Evolutionary conservation across 2,329 filamentous ascomycete species (phyloP).

Genomic region (Colletotrichum cereale): DNA sequence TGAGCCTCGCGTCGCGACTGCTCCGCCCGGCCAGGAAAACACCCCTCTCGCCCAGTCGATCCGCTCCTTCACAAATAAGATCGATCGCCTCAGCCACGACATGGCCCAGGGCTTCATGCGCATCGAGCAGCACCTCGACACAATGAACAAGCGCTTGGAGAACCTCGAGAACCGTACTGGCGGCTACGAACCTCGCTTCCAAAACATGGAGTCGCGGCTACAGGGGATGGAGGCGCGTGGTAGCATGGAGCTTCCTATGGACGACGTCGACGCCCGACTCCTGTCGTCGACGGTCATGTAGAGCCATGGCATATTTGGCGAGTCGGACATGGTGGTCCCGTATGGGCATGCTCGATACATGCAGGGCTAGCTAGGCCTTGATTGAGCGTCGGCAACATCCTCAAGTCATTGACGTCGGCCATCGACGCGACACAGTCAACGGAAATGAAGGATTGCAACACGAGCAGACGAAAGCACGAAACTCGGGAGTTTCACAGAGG

Average conservation of each 20-base stretch:
- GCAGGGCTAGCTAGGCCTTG: not conserved
- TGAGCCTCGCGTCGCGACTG: slow-evolving; percentile 68
- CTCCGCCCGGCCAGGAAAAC: slow-evolving; percentile 67
- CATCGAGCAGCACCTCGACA: slow-evolving; percentile 63
- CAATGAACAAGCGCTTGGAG: slow-evolving; percentile 68
- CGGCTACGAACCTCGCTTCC: slow-evolving; percentile 59
- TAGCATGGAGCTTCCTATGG: slow-evolving; percentile 52
- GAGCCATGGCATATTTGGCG: slow-evolving; percentile 42
- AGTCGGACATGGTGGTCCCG: not conserved
- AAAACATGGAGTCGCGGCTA: slow-evolving; percentile 57
- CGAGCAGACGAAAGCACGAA: slow-evolving; percentile 15
- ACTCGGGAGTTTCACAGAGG: not conserved
- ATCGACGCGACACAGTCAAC: not conserved
- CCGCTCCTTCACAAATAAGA: slow-evolving; percentile 69
- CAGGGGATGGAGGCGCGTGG: slow-evolving; percentile 54
- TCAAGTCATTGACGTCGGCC: not conserved
- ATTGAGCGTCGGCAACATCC: not conserved
- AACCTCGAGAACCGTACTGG: slow-evolving; percentile 62
- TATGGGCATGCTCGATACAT: not conserved
- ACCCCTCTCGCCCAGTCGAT: slow-evolving; percentile 69
- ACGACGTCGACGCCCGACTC: slow-evolving; percentile 59
- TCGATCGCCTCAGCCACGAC: slow-evolving; percentile 70
- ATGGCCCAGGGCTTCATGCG: slow-evolving; percentile 65
- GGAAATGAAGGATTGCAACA: not conserved
- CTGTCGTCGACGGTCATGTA: slow-evolving; percentile 60